Evolutionary conservation across 2,329 filamentous ascomycete genomes (phyloP).

Genomic region (Xylariales sp.): DNA sequence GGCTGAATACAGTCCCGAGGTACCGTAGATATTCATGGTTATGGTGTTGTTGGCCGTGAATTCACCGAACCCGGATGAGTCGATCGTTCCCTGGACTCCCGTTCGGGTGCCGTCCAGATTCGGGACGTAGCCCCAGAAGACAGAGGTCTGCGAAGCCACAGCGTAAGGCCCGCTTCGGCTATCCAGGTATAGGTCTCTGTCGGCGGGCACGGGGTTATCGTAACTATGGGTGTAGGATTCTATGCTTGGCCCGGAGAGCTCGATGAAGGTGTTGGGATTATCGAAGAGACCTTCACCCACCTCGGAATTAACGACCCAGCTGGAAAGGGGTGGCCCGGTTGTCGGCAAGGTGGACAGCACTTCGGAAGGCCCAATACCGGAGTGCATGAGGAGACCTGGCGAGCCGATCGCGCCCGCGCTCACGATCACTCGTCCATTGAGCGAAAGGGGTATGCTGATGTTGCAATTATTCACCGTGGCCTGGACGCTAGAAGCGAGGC

Average conservation of each 20-base stretch:
- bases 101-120: constrained; percentile 56
- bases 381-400: constrained; percentile 53
- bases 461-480: constrained; percentile 50
- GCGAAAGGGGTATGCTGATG: constrained; percentile 48
- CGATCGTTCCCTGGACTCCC: constrained; percentile 65
- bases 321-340: constrained; percentile 43
- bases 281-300: constrained; percentile 65
- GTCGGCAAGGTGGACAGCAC: constrained; percentile 38
- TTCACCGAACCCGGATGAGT: constrained; percentile 57
- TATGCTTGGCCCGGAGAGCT: constrained; percentile 56
- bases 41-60: constrained; percentile 59
- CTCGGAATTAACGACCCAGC: constrained; percentile 62
- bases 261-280: constrained; percentile 67
- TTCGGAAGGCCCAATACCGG: constrained; percentile 52
- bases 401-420: constrained; percentile 52
- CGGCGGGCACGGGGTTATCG: constrained; percentile 54
- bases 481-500: constrained; percentile 57
- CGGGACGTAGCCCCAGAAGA: constrained; percentile 63
- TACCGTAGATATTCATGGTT: constrained; percentile 68
- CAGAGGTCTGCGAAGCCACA: constrained; percentile 63
- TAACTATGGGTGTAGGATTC: constrained; percentile 62
- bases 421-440: constrained; percentile 49
- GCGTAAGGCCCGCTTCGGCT: constrained; percentile 63
- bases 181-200: constrained; percentile 60
- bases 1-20: constrained; percentile 62